Evolutionary conservation across 164 flowering plant genomes (phyloP), one percentile per base, ranked within the genome.

Genomic region (Kalanchoe fedtschenkoi): DNA sequence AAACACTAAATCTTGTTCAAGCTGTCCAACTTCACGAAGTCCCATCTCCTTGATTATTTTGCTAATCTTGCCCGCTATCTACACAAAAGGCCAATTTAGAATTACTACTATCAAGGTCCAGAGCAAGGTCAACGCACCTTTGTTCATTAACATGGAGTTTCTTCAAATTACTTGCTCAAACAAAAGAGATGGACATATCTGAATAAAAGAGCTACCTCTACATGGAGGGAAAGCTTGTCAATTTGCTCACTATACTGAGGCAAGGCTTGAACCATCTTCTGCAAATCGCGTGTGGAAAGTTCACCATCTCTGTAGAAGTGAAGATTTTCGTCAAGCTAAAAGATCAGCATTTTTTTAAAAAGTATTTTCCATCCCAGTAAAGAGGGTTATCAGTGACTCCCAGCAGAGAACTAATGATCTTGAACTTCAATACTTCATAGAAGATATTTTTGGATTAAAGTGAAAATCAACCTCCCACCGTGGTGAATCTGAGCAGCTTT

Each of bases 181-280:
- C n/a, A 42, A 51, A 28, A 16, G 29, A 61, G 43, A 41, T 46
- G 30, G 13, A 70, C 69, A 62, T 68, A 75, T 74, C 87, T 65
- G 63, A 28, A 21, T 47, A 22, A 11, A 21, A 47, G 54, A 7
- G 26, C 39, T 14, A 91, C 99, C 91, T 86, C 96, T 29, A 95
- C 99, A 77, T 95, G 99, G 34, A 87, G 86, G 58, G 99, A 85
- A 71, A 95, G 95, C 79, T 89, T 95, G 68, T 95, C 96, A 66
- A 87, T 87, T 76, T 87, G 93, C 64, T 95, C 97, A 75, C 83
- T 91, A 44, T 95, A 95, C 63, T 95, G 93, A 29, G 99, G 99
- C 77, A 95, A 77, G 65, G 97, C 96, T 83, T 95, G 99, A 68
- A 95, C 99, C 96, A 95, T 89, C 74, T 95, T 88, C 72, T 95